These are phyloP conservation scores for Penicillium brevicompactum DNA, from an alignment of 2,329 filamentous ascomycete genomes.

Conservation along the genomic window DNA sequence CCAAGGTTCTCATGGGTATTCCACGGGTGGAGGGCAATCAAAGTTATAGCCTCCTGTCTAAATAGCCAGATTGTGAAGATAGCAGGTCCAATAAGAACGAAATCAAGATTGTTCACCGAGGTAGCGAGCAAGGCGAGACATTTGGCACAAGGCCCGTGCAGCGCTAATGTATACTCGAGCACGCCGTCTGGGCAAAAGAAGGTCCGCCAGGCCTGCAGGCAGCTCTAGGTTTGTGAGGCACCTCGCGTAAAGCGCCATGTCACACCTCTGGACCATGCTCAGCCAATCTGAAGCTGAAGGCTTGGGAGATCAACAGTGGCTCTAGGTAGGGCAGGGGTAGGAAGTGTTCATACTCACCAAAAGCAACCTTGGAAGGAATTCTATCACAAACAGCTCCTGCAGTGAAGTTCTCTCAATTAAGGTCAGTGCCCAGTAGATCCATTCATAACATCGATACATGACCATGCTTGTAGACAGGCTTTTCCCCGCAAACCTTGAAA, in stretches of 20 bases:
- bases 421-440: neutral
- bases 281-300: neutral
- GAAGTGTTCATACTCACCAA: neutral
- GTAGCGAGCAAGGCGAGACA: neutral
- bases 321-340: neutral
- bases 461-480: neutral
- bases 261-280: neutral
- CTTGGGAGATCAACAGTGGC: neutral
- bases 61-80: too few species aligned
- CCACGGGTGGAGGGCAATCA: too few species aligned
- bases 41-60: too few species aligned
- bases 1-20: too few species aligned
- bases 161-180: neutral
- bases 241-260: neutral
- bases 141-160: neutral
- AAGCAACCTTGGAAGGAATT: neutral
- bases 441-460: neutral
- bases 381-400: neutral
- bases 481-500: slow-evolving; percentile 1
- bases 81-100: neutral
- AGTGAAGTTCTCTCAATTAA: too few species aligned
- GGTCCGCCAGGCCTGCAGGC: neutral
- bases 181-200: neutral
- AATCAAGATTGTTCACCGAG: neutral
- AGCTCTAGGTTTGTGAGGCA: neutral